Percentiles rank a stretch among this genome's conserved stretches.
Conservation (phyloP, 768 basidiomycete genomes). For the Tricholoma sp. region DNA sequence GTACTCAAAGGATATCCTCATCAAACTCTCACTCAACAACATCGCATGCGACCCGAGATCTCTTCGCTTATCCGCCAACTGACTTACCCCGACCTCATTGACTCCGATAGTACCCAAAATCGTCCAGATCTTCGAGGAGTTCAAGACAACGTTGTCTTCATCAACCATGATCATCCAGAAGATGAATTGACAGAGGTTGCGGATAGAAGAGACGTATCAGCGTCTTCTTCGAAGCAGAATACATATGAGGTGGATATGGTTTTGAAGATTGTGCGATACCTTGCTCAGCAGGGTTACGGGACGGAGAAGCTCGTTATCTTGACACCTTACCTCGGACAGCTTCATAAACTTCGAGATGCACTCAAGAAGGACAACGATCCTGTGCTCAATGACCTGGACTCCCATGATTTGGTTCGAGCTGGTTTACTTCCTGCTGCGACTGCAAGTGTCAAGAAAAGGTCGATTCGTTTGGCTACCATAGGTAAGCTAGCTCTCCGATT, state of each 20-base stretch:
- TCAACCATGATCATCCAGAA: constrained; percentile 52
- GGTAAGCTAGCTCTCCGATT: constrained; percentile 33
- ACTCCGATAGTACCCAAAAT: constrained; percentile 44
- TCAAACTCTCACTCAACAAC: constrained; percentile 47
- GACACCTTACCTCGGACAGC: constrained; percentile 67
- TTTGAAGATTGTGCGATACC: constrained; percentile 58
- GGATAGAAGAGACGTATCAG: constrained; percentile 42
- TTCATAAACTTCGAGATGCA: constrained; percentile 42
- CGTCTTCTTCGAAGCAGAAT: constrained; percentile 58
- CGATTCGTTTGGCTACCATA: constrained; percentile 58
- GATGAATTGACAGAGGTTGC: constrained; percentile 36
- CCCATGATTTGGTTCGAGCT: constrained; percentile 50
- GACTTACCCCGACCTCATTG: constrained; percentile 60
- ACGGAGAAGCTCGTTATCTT: constrained; percentile 57
- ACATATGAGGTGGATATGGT: constrained; percentile 57
- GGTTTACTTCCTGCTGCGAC: constrained; percentile 42
- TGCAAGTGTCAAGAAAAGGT: constrained; percentile 36
- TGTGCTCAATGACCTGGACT: constrained; percentile 58
- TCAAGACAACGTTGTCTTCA: constrained; percentile 53
- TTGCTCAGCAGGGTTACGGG: constrained; percentile 63
- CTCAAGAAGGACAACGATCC: constrained; percentile 50
- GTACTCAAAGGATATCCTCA: constrained; percentile 61
- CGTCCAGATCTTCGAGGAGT: constrained; percentile 53
- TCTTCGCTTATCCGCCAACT: constrained; percentile 54
- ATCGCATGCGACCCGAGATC: constrained; percentile 75